These are phyloP conservation scores for Colletotrichum cereale DNA, from an alignment of 2,329 filamentous ascomycete genomes.

Conservation along the genomic window DNA sequence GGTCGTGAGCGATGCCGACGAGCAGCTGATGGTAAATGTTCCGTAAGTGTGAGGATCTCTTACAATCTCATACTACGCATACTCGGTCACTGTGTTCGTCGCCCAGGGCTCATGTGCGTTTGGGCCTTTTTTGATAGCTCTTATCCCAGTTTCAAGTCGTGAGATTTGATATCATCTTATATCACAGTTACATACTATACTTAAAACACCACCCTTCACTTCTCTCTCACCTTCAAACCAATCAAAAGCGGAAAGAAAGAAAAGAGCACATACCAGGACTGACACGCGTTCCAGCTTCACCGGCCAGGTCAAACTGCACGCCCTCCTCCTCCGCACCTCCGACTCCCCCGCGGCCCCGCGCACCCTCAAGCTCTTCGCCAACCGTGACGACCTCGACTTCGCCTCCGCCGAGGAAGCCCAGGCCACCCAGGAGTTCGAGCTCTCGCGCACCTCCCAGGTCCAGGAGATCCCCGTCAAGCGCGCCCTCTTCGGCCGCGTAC, in stretches of 20 bases:
- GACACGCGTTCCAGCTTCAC: conserved; percentile 75
- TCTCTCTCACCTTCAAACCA: neutral
- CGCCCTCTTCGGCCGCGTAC: conserved; percentile 89
- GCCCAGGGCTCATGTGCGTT: neutral
- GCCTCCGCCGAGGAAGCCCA: conserved; percentile 74
- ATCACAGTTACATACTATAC: neutral
- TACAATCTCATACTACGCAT: neutral
- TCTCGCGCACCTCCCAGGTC: conserved; percentile 83
- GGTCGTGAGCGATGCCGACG: conserved; percentile 87
- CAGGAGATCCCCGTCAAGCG: conserved; percentile 91
- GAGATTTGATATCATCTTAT: neutral
- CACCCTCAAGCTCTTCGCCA: conserved; percentile 89
- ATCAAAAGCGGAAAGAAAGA: neutral
- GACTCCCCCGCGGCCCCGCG: conserved; percentile 77
- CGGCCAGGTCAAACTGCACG: conserved; percentile 92
- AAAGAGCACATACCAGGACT: neutral
- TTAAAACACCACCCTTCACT: neutral
- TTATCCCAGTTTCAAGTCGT: neutral
- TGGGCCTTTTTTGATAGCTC: no score
- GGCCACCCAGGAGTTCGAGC: conserved; percentile 81
- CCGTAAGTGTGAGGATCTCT: conserved; percentile 72
- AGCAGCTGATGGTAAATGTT: conserved; percentile 92
- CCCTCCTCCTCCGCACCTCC: conserved; percentile 86
- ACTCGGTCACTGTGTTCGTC: neutral
- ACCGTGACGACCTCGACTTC: conserved; percentile 91